A percentile compares a stretch with the other conserved stretches of the same genome.
Conservation (phyloP, 495 filamentous ascomycete species). For the Umbilicaria muhlenbergii region DNA sequence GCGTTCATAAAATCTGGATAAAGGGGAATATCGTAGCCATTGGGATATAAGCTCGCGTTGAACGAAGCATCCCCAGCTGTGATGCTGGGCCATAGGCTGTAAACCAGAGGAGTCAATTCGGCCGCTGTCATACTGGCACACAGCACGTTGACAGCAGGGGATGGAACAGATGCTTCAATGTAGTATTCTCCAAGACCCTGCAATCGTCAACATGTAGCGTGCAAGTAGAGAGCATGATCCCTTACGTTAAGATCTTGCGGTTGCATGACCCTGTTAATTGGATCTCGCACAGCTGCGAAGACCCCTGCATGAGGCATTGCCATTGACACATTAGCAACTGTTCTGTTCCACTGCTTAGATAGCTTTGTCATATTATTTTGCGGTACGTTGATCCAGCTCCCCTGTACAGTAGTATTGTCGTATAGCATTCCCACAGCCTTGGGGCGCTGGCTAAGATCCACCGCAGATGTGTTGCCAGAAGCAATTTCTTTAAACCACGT, state of each 20-base stretch:
- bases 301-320: slow-evolving; percentile 59
- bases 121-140: slow-evolving; percentile 43
- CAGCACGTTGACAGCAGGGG: slow-evolving; percentile 50
- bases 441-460: background rate
- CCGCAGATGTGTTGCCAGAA: background rate
- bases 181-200: slow-evolving; percentile 49
- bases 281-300: slow-evolving; percentile 40
- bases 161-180: slow-evolving; percentile 46
- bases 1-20: slow-evolving; percentile 29
- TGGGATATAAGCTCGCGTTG: no score
- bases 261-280: slow-evolving; percentile 46
- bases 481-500: slow-evolving; percentile 2
- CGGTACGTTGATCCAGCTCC: slow-evolving; percentile 11
- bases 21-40: slow-evolving; percentile 1
- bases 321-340: slow-evolving; percentile 58
- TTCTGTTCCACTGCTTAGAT: slow-evolving; percentile 28
- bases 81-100: slow-evolving; percentile 34
- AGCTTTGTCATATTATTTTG: slow-evolving; percentile 21
- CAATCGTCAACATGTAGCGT: background rate
- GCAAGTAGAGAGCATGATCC: background rate
- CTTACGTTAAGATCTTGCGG: slow-evolving; percentile 37
- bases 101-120: slow-evolving; percentile 48
- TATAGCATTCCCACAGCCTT: slow-evolving; percentile 9
- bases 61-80: no score
- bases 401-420: slow-evolving; percentile 9